These are phyloP conservation scores for Fraxinus platypoda DNA, from an alignment of 305 asterid genomes.

Conservation along the genomic window DNA sequence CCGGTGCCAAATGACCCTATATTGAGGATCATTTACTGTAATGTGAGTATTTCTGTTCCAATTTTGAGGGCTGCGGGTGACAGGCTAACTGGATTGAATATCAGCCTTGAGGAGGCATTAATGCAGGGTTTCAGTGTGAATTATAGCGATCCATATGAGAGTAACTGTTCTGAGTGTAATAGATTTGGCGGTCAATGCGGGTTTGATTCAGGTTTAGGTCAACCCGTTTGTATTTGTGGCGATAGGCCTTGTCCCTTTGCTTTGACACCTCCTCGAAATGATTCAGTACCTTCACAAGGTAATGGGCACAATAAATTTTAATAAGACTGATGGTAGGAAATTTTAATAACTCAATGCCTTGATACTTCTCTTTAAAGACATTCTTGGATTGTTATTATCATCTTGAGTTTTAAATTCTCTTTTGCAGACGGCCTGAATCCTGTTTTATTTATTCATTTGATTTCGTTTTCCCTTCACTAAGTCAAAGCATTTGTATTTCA, in stretches of 20 bases:
- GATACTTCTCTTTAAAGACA: neutral
- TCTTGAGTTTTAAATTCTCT: neutral
- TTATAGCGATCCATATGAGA: slow-evolving; percentile 48
- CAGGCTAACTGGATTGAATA: slow-evolving; percentile 28
- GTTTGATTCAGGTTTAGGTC: slow-evolving; percentile 37
- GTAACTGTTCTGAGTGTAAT: slow-evolving; percentile 41
- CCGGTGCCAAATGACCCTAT: slow-evolving; percentile 54
- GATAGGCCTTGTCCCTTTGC: slow-evolving; percentile 39
- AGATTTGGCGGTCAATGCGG: slow-evolving; percentile 60
- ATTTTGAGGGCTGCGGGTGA: slow-evolving; percentile 33
- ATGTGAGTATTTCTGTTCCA: slow-evolving; percentile 35
- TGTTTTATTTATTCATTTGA: neutral
- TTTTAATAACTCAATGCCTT: neutral
- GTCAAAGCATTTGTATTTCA: neutral
- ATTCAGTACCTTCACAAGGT: slow-evolving; percentile 32
- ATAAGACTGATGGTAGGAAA: neutral
- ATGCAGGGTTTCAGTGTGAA: slow-evolving; percentile 58
- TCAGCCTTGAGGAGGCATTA: slow-evolving; percentile 46
- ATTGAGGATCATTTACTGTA: slow-evolving; percentile 34
- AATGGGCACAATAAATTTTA: slow-evolving; percentile 1
- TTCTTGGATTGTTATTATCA: neutral
- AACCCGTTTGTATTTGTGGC: slow-evolving; percentile 54
- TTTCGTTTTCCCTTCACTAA: neutral
- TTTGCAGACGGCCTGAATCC: neutral
- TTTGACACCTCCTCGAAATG: slow-evolving; percentile 25